Evolutionary conservation across 768 basidiomycete species (phyloP).

Genomic region (Kwoniella sp.): DNA sequence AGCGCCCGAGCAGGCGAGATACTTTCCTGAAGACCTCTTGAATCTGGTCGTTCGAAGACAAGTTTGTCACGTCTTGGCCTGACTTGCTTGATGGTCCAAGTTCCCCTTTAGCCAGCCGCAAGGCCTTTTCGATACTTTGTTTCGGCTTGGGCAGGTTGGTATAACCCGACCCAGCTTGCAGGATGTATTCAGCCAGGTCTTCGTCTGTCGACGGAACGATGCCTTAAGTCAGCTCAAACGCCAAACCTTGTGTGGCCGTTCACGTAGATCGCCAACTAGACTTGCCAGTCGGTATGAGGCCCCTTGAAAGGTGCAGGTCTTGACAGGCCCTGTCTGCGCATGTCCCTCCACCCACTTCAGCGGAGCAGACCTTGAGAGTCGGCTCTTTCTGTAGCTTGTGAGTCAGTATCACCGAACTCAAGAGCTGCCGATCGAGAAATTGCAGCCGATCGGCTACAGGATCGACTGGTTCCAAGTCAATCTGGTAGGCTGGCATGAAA

Average conservation of each 20-base stretch:
- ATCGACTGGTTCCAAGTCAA: not conserved
- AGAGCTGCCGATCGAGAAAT: slow-evolving; percentile 12
- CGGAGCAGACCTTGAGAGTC: slow-evolving; percentile 22
- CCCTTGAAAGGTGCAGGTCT: slow-evolving; percentile 34
- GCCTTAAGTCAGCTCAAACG: slow-evolving; percentile 7
- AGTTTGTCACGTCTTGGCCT: too few relatives aligned
- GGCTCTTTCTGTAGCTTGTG: slow-evolving; percentile 21
- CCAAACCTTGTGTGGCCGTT: too few relatives aligned
- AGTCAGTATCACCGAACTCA: slow-evolving; percentile 35
- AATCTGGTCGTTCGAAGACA: too few relatives aligned
- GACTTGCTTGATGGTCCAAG: too few relatives aligned
- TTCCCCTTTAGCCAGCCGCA: not conserved
- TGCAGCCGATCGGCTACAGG: not conserved
- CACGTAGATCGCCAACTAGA: too few relatives aligned
- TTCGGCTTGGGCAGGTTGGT: not conserved
- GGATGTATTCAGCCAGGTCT: slow-evolving; percentile 28
- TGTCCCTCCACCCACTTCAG: slow-evolving; percentile 32
- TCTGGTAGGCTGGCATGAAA: not conserved
- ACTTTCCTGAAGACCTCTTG: too few relatives aligned
- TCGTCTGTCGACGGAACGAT: slow-evolving; percentile 11
- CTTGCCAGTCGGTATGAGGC: slow-evolving; percentile 22
- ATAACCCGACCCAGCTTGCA: not conserved
- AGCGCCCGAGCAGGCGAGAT: too few relatives aligned
- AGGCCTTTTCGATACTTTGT: not conserved
- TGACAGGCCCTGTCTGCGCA: slow-evolving; percentile 36